phyloP scores from a whole-genome alignment of 768 basidiomycete genomes.

The Pilatotrama ljubarskyi region DNA sequence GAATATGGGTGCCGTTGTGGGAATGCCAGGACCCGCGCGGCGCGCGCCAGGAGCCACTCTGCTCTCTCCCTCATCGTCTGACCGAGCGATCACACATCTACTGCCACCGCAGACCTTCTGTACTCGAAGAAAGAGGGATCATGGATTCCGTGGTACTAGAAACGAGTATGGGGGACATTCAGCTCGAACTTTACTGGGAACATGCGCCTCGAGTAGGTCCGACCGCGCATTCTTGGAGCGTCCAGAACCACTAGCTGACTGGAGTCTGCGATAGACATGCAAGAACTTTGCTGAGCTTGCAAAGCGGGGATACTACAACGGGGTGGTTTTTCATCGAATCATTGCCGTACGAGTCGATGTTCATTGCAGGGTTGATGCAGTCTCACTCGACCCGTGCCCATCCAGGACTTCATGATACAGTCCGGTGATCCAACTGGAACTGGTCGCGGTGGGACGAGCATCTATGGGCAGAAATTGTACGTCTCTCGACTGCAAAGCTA shows the following conservation, averaged over 20 bases:
- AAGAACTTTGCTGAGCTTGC: constrained; percentile 92
- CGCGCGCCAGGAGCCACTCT: constrained; percentile 1
- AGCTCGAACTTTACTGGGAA: constrained; percentile 89
- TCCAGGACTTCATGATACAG: constrained; percentile 96
- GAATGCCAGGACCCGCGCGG: neutral
- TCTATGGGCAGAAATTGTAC: constrained; percentile 86
- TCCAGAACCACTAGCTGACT: constrained; percentile 15
- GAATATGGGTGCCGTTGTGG: constrained; percentile 5
- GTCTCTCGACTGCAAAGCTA: constrained; percentile 29
- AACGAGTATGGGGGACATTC: constrained; percentile 83
- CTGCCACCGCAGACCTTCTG: constrained; percentile 2
- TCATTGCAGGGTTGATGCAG: neutral
- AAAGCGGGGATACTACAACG: constrained; percentile 92
- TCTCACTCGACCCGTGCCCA: constrained; percentile 1
- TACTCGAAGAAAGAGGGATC: neutral
- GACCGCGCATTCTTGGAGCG: neutral
- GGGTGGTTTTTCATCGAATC: constrained; percentile 87
- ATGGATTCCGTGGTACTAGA: constrained; percentile 70
- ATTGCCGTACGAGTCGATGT: constrained; percentile 60
- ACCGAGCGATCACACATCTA: constrained; percentile 17
- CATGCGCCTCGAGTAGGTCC: constrained; percentile 73
- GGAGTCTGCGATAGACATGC: constrained; percentile 65
- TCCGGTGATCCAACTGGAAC: constrained; percentile 96
- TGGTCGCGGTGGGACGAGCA: constrained; percentile 87
- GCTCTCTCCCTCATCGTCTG: constrained; percentile 16